Percentiles rank a stretch among this genome's conserved stretches.
phyloP scores from a whole-genome alignment of 768 basidiomycete genomes.

The Galerina sulciceps region DNA sequence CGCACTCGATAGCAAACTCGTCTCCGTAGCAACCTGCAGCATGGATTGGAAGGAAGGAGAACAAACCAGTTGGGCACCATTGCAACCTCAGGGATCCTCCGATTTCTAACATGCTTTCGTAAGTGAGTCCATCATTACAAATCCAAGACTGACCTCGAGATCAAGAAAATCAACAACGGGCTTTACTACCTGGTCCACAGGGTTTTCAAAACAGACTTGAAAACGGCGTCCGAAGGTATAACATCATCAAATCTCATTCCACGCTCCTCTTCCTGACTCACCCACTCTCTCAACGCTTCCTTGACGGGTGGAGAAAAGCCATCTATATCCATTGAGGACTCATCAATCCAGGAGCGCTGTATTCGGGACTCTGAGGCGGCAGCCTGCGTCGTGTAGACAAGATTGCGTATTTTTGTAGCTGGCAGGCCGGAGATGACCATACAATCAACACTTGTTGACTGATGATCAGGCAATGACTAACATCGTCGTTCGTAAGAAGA shows the following conservation, averaged over 20 bases:
- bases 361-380: not conserved
- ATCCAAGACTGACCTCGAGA: conserved; percentile 5
- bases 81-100: not conserved
- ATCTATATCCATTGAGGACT: not conserved
- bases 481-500: conserved; percentile 4
- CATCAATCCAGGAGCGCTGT: not conserved
- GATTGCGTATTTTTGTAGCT: not conserved
- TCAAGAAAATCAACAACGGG: conserved; percentile 2
- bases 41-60: conserved; percentile 42
- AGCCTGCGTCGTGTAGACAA: not conserved
- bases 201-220: conserved; percentile 1
- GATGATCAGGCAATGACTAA: conserved; percentile 14
- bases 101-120: not conserved
- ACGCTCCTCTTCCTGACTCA: not conserved
- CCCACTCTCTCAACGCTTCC: not conserved
- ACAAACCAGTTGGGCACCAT: conserved; percentile 33
- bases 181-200: conserved; percentile 3
- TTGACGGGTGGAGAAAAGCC: not conserved
- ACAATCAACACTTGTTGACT: not conserved
- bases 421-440: not conserved
- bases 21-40: conserved; percentile 36
- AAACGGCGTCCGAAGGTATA: not conserved
- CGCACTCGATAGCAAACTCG: conserved; percentile 5
- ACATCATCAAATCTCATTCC: not conserved
- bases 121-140: not conserved